Evolutionary conservation across 345 rosid species (phyloP).

Genomic region (Balakata baccata): DNA sequence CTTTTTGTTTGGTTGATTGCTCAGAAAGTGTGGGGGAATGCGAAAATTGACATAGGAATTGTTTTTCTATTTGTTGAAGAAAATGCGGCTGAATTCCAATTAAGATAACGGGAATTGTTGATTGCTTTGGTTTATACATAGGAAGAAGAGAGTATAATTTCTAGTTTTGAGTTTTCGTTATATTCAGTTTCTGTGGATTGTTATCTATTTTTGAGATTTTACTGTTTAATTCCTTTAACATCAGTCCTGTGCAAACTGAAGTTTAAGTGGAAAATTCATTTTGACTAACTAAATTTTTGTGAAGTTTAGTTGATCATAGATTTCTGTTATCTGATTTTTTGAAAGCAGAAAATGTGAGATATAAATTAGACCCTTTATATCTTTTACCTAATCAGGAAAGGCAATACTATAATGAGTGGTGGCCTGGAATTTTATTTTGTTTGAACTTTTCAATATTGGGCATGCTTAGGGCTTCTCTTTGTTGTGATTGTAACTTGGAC

Average conservation of each 20-base stretch:
- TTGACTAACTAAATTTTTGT: not conserved
- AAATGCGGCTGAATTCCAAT: not conserved
- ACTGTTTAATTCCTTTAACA: not conserved
- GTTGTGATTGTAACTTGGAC: not conserved
- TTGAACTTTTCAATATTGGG: not conserved
- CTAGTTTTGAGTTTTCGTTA: not conserved
- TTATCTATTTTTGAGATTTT: not conserved
- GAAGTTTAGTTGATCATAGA: not conserved
- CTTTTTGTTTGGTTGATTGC: conserved; percentile 9
- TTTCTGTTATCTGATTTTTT: not conserved
- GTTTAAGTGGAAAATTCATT: not conserved
- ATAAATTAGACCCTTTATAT: not conserved
- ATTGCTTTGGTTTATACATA: not conserved
- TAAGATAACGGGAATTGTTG: not conserved
- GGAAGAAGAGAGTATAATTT: not conserved
- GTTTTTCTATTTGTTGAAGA: not conserved
- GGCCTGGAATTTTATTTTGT: not conserved
- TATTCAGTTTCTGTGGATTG: not conserved
- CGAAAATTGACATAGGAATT: not conserved
- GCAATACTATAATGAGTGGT: not conserved
- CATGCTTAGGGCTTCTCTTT: not conserved
- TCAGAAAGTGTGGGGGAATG: conserved; percentile 13
- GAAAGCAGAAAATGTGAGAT: not conserved
- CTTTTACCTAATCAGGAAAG: not conserved
- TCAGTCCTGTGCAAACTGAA: not conserved